Base-by-base conservation (phyloP, 306 rosid species). In the Morella rubra region DNA sequence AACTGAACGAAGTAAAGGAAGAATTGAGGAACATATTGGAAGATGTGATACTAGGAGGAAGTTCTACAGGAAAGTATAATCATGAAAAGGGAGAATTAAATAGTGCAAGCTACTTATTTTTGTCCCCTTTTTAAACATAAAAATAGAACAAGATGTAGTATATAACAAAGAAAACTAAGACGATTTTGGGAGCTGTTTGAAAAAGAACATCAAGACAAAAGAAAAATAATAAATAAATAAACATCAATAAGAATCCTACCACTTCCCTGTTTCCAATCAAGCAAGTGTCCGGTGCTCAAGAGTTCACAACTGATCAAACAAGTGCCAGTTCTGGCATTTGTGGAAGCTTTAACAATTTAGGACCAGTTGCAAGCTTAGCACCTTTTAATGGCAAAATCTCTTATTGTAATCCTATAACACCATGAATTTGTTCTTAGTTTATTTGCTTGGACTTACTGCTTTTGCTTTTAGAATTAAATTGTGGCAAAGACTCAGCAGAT, bases 1-100 rank as follows among this genome's bases (percentile, higher is more conserved):
- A 58, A 27, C 73, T 70, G 76, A 82, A 77, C 56, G 42, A 59
- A 52, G 42, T 45, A 6, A 1, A 42, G 49, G 71, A 42, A 18
- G 49, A 18, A 65, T 6, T 60, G 3, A 65, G 49, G 41, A 42
- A 65, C 41, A 65, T 16, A 65, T 65, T 5, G 40, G 32, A 27
- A 61, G 42, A 22, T 60, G 24, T 40, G 42, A 27, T 56, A 60
- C 22, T 1, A 22, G 40, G 27, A 60, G 37, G 37, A 60, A 27
- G 8, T 3, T 60, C 11, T 60, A 4, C 66, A 59, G 11, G 7
- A 59, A 24, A 59, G 66, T 32, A 59, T 27, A 27, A 27, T 27
- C 32, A 27, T 2, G 32, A 27, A 27, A 27, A 27, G 32, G 32
- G 32, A 27, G 32, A 27, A 27, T 27, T 1, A 27, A 27, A 27